Percentiles rank a stretch among this genome's conserved stretches.
These are phyloP conservation scores for Tolypocladium paradoxum DNA, from an alignment of 2,329 filamentous ascomycete species.

Conservation along the genomic window DNA sequence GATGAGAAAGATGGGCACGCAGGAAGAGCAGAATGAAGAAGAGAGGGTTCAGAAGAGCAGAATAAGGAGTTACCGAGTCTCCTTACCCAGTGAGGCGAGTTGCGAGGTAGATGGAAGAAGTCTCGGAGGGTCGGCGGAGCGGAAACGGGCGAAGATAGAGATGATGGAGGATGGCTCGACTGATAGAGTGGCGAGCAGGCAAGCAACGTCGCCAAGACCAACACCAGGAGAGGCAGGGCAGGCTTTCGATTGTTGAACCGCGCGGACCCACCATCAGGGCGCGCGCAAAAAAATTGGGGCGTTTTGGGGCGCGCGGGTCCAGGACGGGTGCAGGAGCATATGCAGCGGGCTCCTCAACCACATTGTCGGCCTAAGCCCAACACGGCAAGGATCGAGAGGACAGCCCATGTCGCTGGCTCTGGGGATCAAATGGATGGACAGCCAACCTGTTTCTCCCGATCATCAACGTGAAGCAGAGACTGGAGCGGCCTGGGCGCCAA, in stretches of 20 bases:
- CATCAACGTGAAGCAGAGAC: neutral
- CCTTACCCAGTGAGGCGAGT: constrained; percentile 13
- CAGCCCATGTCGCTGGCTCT: neutral
- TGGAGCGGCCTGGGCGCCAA: neutral
- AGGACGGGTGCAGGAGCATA: neutral
- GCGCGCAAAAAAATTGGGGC: constrained; percentile 23
- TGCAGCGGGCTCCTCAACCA: constrained; percentile 12
- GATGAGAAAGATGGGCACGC: constrained; percentile 3
- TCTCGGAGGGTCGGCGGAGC: constrained; percentile 1
- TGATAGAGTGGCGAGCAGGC: neutral
- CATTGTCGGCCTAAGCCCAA: constrained; percentile 8
- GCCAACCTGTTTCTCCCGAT: too few species aligned
- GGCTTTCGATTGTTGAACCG: constrained; percentile 24
- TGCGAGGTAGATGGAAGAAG: neutral
- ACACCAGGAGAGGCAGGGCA: constrained; percentile 7
- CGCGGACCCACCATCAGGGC: constrained; percentile 21
- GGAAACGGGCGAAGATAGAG: neutral
- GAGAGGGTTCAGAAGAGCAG: constrained; percentile 8
- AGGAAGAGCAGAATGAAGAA: constrained; percentile 1
- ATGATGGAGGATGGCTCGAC: neutral
- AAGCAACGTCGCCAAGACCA: constrained; percentile 10
- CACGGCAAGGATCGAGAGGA: constrained; percentile 1
- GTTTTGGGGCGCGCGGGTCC: constrained; percentile 8
- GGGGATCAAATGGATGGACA: neutral
- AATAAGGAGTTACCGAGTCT: constrained; percentile 11